Base-by-base conservation (phyloP, 306 rosid genomes). In the Glycyrrhiza uralensis region DNA sequence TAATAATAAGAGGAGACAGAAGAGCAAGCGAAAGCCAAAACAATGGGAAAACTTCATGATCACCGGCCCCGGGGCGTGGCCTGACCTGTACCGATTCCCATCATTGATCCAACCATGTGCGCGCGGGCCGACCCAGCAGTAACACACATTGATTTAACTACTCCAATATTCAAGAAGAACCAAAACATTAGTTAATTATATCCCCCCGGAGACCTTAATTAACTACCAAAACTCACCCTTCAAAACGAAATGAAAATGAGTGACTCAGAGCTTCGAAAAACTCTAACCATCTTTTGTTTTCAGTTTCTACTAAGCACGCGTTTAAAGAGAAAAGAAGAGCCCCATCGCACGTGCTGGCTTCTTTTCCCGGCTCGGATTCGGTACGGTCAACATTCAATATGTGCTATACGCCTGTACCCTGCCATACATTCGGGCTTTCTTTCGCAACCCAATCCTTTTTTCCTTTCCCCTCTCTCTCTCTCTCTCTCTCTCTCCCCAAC, bases 281-380 rank as follows among this genome's bases (percentile, higher is more conserved):
- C 65, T 55, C 45, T n/a, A n/a, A n/a, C n/a, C n/a, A n/a, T n/a
- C n/a, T n/a, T n/a, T n/a, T n/a, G n/a, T n/a, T n/a, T n/a, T n/a
- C 6, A 73, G 84, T 72, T 59, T 72, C 63, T 26, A 29, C 3
- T n/a, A n/a, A n/a, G 81, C 86, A 85, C 82, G 87, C 92, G 81
- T 73, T 75, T 60, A 87, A 87, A 80, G n/a, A n/a, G n/a, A n/a
- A n/a, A n/a, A n/a, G n/a, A n/a, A n/a, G 85, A 71, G 66, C 60
- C 57, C 56, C 52, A 39, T 79, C 84, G 88, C 87, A 84, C 90
- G 93, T 81, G 91, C 82, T 23, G n/a, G 7, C 8, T 73, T 9
- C 65, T 18, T 45, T 46, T 20, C 50, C 60, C 76, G 28, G 52
- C 80, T 65, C 19, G 9, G 82, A 78, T 82, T 55, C 14, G 66